phyloP scores from a whole-genome alignment of 1,139 yeast genomes.

The Yamadazyma songkhlaensis region DNA sequence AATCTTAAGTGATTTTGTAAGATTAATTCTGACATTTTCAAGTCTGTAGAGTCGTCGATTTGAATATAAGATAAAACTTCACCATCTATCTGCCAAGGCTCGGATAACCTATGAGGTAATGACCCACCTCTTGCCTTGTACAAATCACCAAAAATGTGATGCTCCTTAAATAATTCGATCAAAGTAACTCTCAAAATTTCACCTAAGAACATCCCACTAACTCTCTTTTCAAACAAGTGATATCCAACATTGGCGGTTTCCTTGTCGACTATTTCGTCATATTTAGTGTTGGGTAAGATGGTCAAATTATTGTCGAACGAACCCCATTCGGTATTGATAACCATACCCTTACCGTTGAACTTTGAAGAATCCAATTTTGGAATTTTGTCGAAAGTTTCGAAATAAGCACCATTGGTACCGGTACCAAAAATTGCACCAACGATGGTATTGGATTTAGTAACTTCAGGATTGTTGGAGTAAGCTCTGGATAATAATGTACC shows the following conservation, averaged over 20 bases:
- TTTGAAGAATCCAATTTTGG: conserved; percentile 54
- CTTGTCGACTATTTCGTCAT: conserved; percentile 66
- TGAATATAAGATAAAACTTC: conserved; percentile 81
- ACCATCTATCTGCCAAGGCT: conserved; percentile 78
- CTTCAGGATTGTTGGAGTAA: conserved; percentile 58
- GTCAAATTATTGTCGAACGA: conserved; percentile 81
- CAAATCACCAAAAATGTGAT: conserved; percentile 53
- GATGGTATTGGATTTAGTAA: conserved; percentile 66
- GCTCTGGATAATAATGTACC: conserved; percentile 90
- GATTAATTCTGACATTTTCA: conserved; percentile 63
- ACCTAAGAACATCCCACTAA: conserved; percentile 92
- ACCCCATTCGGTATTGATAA: conserved; percentile 96
- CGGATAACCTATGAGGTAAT: conserved; percentile 63
- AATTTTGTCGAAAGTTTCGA: conserved; percentile 69
- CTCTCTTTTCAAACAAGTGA: conserved; percentile 91
- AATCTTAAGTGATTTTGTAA: conserved; percentile 63
- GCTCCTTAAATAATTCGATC: conserved; percentile 60
- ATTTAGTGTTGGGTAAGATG: conserved; percentile 70
- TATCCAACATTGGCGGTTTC: conserved; percentile 80
- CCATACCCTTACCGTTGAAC: conserved; percentile 63
- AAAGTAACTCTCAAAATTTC: conserved; percentile 76
- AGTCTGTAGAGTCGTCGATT: conserved; percentile 71
- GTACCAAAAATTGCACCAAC: conserved; percentile 94
- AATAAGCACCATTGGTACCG: conserved; percentile 94
- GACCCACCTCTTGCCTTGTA: conserved; percentile 49